Conservation (phyloP, 345 rosid species). For the Eucalyptus curtisii region DNA sequence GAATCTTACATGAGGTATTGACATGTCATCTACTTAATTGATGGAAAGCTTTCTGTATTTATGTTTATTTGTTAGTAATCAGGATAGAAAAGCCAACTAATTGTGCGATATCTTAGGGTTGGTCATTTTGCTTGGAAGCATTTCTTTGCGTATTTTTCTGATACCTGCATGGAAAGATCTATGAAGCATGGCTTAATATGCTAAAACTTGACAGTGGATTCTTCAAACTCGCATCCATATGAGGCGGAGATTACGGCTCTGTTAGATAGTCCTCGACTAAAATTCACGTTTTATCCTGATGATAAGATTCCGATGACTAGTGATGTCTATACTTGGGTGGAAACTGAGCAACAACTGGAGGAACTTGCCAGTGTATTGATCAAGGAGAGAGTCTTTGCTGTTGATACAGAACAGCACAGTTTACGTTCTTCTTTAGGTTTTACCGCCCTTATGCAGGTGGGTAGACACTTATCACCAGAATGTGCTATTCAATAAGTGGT, state of each 20-base stretch:
- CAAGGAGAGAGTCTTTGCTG: slow-evolving; percentile 42
- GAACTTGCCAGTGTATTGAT: slow-evolving; percentile 53
- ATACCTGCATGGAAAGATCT: background rate
- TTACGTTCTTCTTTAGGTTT: slow-evolving; percentile 74
- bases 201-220: slow-evolving; percentile 18
- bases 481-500: background rate
- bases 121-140: background rate
- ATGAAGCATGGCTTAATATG: background rate
- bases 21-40: background rate
- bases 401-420: slow-evolving; percentile 95
- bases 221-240: slow-evolving; percentile 46
- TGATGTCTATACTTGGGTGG: slow-evolving; percentile 56
- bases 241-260: slow-evolving; percentile 44
- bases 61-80: background rate
- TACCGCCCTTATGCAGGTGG: slow-evolving; percentile 83
- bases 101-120: background rate
- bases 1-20: background rate
- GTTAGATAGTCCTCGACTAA: slow-evolving; percentile 32
- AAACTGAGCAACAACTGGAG: slow-evolving; percentile 45
- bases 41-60: background rate
- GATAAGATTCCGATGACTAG: slow-evolving; percentile 21
- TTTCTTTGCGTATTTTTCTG: background rate
- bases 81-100: background rate
- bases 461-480: background rate
- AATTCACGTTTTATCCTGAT: slow-evolving; percentile 10